A percentile compares a stretch with the other conserved stretches of the same genome.
Conservation (phyloP, 2,329 filamentous ascomycete genomes). For the Penicillium sclerotigenum region DNA sequence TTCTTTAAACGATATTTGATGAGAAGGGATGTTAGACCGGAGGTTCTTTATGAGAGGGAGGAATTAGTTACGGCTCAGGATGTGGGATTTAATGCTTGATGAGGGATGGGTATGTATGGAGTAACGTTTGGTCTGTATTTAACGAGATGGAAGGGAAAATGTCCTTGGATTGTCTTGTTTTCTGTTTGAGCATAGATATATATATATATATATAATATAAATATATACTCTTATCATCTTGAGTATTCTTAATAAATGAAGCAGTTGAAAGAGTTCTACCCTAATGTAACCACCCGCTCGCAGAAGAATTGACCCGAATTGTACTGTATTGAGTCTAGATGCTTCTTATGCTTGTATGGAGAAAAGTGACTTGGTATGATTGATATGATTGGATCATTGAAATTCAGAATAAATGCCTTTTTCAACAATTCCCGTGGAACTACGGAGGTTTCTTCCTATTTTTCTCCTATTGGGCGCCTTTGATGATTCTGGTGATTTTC, state of each 20-base stretch:
- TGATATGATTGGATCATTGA: background rate
- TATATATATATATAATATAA: too few relatives aligned
- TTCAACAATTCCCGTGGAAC: background rate
- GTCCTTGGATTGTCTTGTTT: too few relatives aligned
- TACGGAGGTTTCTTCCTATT: background rate
- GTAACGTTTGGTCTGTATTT: background rate
- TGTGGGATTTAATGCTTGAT: constrained; percentile 25
- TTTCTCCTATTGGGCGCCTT: background rate
- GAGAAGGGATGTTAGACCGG: constrained; percentile 39
- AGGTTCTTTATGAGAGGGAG: constrained; percentile 37
- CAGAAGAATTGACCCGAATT: background rate
- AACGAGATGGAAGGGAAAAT: background rate
- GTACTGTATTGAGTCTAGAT: background rate
- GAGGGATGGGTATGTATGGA: background rate
- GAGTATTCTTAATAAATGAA: background rate
- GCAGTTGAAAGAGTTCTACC: background rate
- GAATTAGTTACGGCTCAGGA: constrained; percentile 22
- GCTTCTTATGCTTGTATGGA: background rate
- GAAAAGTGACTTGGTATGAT: too few relatives aligned
- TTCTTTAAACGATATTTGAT: constrained; percentile 38
- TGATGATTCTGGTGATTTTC: background rate
- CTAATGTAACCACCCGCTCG: background rate
- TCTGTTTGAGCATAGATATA: background rate
- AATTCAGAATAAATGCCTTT: too few relatives aligned
- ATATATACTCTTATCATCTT: background rate